These are phyloP conservation scores for Cercospora nicotianae DNA, from an alignment of 2,329 filamentous ascomycete species.

Conservation along the genomic window DNA sequence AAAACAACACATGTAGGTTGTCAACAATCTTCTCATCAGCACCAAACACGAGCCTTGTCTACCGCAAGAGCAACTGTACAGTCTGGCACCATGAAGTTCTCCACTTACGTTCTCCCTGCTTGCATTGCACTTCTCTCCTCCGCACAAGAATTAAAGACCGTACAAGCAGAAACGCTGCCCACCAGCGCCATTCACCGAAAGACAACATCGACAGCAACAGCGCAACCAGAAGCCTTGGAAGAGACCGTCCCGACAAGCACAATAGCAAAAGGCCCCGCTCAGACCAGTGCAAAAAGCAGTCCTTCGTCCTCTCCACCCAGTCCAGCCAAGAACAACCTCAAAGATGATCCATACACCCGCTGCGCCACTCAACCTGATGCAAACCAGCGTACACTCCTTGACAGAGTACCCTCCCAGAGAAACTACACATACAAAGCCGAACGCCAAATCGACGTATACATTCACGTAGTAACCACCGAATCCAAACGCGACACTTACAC, in stretches of 20 bases:
- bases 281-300: background rate
- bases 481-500: slow-evolving; percentile 39
- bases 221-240: background rate
- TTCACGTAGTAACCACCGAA: slow-evolving; percentile 44
- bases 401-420: slow-evolving; percentile 6
- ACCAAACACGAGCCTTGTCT: background rate
- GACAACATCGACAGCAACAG: slow-evolving; percentile 1
- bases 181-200: background rate
- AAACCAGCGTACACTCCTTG: slow-evolving; percentile 4
- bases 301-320: background rate
- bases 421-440: slow-evolving; percentile 8
- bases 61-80: background rate
- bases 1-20: background rate
- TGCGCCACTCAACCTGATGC: slow-evolving; percentile 7
- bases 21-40: background rate
- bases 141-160: background rate
- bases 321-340: background rate
- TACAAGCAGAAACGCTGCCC: background rate
- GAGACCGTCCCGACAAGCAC: background rate
- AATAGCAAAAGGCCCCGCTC: background rate
- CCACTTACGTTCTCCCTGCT: background rate
- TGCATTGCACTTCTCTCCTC: slow-evolving; percentile 3
- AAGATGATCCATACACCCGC: slow-evolving; percentile 4
- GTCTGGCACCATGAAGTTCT: background rate
- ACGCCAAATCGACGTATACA: slow-evolving; percentile 33